Conservation (phyloP, 1,139 yeast species). For the Candida freyschussii region DNA sequence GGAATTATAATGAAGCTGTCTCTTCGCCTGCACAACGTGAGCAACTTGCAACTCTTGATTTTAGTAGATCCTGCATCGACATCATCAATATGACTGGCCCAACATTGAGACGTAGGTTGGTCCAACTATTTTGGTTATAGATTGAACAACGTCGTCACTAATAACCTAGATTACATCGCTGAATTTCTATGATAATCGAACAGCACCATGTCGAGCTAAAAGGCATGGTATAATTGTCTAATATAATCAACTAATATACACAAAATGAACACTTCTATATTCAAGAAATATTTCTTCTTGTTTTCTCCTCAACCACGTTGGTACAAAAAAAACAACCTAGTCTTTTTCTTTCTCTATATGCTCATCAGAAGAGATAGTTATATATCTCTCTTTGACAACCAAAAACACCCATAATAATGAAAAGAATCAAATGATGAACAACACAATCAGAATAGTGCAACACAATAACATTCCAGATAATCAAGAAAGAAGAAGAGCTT, state of each 20-base stretch:
- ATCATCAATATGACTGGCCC: too few species aligned
- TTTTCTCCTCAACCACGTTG: slow-evolving; percentile 5
- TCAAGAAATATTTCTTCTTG: slow-evolving; percentile 3
- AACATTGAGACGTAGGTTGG: too few species aligned
- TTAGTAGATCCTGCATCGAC: too few species aligned
- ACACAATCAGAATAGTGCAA: neutral
- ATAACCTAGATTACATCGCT: too few species aligned
- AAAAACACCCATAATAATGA: slow-evolving; percentile 5
- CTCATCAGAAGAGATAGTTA: slow-evolving; percentile 4
- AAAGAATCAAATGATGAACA: slow-evolving; percentile 4
- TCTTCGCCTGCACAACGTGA: too few species aligned
- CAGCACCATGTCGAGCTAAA: too few species aligned
- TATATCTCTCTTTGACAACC: slow-evolving; percentile 1
- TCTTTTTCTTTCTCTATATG: slow-evolving; percentile 1
- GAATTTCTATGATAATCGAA: too few species aligned
- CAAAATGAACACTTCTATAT: slow-evolving; percentile 6
- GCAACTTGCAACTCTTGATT: too few species aligned
- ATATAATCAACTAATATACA: too few species aligned
- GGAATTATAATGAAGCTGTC: slow-evolving; percentile 2
- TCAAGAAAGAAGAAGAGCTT: neutral
- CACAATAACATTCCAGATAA: slow-evolving; percentile 1
- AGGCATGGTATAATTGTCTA: too few species aligned
- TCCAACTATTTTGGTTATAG: too few species aligned
- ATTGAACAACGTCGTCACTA: too few species aligned
- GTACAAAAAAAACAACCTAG: neutral